These are phyloP conservation scores for Sugiyamaella xylanicola DNA, from an alignment of 1,139 yeast genomes.

Conservation along the genomic window DNA sequence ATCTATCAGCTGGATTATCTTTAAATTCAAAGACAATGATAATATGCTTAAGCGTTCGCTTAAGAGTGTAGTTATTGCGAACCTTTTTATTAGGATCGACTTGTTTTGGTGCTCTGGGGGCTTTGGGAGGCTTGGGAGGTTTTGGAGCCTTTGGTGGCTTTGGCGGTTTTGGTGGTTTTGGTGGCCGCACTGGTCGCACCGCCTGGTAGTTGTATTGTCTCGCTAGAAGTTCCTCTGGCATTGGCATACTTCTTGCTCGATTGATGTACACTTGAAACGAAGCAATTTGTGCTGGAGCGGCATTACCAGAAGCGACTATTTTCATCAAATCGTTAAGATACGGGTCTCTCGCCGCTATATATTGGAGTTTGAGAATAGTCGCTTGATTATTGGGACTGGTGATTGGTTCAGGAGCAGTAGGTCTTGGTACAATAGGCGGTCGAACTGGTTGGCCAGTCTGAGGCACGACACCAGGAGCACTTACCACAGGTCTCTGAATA, in stretches of 20 bases:
- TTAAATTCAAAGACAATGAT: slow-evolving; percentile 81
- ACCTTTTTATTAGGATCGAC: slow-evolving; percentile 29
- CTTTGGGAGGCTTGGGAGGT: slow-evolving; percentile 24
- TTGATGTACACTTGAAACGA: slow-evolving; percentile 77
- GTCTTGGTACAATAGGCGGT: slow-evolving; percentile 5
- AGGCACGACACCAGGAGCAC: slow-evolving; percentile 20
- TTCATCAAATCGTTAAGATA: slow-evolving; percentile 73
- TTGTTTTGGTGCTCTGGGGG: slow-evolving; percentile 32
- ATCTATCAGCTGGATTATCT: slow-evolving; percentile 78
- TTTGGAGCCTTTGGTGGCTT: slow-evolving; percentile 27
- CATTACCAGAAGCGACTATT: slow-evolving; percentile 79
- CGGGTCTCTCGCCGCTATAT: slow-evolving; percentile 74
- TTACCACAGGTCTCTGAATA: slow-evolving; percentile 12
- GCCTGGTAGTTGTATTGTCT: slow-evolving; percentile 15
- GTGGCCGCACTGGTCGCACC: slow-evolving; percentile 21
- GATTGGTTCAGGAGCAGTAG: slow-evolving; percentile 23
- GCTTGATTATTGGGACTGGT: slow-evolving; percentile 57
- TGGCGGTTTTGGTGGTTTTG: slow-evolving; percentile 29
- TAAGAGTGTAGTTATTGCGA: slow-evolving; percentile 32
- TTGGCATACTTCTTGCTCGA: slow-evolving; percentile 66
- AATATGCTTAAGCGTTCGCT: slow-evolving; percentile 54
- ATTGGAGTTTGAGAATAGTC: slow-evolving; percentile 80
- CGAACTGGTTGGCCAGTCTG: slow-evolving; percentile 8
- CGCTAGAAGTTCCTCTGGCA: slow-evolving; percentile 50
- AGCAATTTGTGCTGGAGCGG: slow-evolving; percentile 67